These are phyloP conservation scores for Phallus indusiatus DNA, from an alignment of 768 basidiomycete species.

Conservation along the genomic window DNA sequence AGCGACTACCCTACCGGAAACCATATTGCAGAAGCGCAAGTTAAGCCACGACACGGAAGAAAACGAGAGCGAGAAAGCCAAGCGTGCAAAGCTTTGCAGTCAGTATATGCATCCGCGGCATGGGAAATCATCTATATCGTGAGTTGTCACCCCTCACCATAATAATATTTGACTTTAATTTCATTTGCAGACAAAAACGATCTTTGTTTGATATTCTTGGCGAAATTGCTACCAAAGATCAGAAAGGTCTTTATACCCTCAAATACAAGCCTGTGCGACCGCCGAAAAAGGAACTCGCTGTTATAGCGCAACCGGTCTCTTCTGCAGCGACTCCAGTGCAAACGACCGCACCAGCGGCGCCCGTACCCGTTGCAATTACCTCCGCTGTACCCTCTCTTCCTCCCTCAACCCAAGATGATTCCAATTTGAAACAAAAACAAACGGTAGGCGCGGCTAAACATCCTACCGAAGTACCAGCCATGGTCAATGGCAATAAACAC, in stretches of 20 bases:
- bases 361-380: slow-evolving; percentile 33
- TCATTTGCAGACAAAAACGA: neutral
- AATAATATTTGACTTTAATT: slow-evolving; percentile 21
- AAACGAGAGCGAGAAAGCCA: slow-evolving; percentile 65
- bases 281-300: slow-evolving; percentile 9
- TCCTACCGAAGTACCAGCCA: neutral
- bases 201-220: neutral
- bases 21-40: slow-evolving; percentile 69
- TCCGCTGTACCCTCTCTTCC: slow-evolving; percentile 17
- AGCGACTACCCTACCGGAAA: slow-evolving; percentile 64
- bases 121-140: slow-evolving; percentile 22
- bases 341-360: slow-evolving; percentile 14
- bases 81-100: slow-evolving; percentile 57
- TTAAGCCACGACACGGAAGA: slow-evolving; percentile 65
- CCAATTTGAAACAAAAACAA: neutral
- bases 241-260: slow-evolving; percentile 11
- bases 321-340: slow-evolving; percentile 19
- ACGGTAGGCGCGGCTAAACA: neutral
- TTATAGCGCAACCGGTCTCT: neutral
- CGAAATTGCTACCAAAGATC: slow-evolving; percentile 11
- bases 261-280: slow-evolving; percentile 9
- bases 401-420: slow-evolving; percentile 15
- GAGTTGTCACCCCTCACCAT: slow-evolving; percentile 33
- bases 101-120: slow-evolving; percentile 66
- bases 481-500: neutral